Evolutionary conservation across 305 asterid genomes (phyloP), one percentile per base, ranked within the genome.

Genomic region (Petunia hybrid): DNA sequence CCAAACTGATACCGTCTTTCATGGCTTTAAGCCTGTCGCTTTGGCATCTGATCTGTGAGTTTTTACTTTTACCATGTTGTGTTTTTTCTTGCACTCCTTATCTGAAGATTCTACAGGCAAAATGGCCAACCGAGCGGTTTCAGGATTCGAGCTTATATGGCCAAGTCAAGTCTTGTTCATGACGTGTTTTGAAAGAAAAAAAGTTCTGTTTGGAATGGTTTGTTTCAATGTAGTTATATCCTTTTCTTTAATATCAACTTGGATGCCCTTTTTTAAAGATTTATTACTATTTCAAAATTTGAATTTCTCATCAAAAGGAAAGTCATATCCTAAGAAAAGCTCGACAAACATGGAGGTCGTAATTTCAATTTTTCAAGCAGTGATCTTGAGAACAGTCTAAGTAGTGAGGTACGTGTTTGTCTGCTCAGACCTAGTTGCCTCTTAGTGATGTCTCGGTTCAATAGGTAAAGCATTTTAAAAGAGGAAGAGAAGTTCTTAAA

Each of bases 1-100:
- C 80, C 91, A 86, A 80, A 81, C 90, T 76, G 94, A 89, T 86
- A 83, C 79, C 41, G 92, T 93, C 45, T 90, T 94, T 85, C 95
- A 83, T 76, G 90, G 93, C 84, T 91, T 92, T 82, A 91, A 88
- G 85, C 96, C 99, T 16, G 88, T 90, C 40, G 98, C 96, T 87
- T 57, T 59, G 86, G 82, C 67, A 62, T 73, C 83, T 64, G 89
- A 71, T 71, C 45, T 71, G 78, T 71, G 78, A 71, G 78, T 71
- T 71, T 22, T 48, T 40, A 48, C 31, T 71, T 71, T 48, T 48
- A 12, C 62, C 45, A 46, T 71, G 42, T 45, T 45, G 16, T 71
- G 12, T 31, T 48, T 71, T 71, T 70, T 35, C 62, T 48, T 48
- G 43, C 22, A 35, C 62, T 48, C 42, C 45, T 35, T 35, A 48